Percentiles rank a stretch among this genome's conserved stretches.
These are phyloP conservation scores for Fagus sylvatica DNA, from an alignment of 306 rosid species.

Conservation along the genomic window DNA sequence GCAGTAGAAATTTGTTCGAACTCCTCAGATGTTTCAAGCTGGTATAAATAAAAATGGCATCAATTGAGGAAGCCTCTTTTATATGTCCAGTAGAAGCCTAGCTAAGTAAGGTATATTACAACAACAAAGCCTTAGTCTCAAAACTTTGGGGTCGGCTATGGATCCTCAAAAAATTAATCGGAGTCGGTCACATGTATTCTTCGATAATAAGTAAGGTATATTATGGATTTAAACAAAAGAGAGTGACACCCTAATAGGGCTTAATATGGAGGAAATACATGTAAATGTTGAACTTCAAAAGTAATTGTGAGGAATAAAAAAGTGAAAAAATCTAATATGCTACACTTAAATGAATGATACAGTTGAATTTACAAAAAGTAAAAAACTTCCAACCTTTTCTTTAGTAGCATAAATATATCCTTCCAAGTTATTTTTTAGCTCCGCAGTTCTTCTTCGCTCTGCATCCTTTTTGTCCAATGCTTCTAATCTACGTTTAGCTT, in stretches of 20 bases:
- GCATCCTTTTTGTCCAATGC: conserved; percentile 82
- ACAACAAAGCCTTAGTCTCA: too few species aligned
- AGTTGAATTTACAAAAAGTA: background rate
- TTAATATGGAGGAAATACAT: background rate
- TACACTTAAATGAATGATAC: background rate
- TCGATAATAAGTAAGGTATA: too few species aligned
- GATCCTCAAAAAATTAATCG: too few species aligned
- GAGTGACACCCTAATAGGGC: background rate
- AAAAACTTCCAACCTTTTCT: conserved; percentile 74
- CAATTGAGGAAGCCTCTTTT: conserved; percentile 3
- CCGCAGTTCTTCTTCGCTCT: conserved; percentile 93
- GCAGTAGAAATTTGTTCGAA: conserved; percentile 64
- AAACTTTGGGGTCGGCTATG: too few species aligned
- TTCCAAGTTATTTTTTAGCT: conserved; percentile 86
- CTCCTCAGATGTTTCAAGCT: conserved; percentile 84
- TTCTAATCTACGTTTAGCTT: conserved; percentile 75
- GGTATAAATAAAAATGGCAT: conserved; percentile 23
- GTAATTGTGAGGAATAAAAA: background rate
- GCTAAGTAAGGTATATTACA: background rate
- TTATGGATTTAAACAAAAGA: background rate
- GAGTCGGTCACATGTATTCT: too few species aligned
- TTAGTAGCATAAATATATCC: conserved; percentile 85
- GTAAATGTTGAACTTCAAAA: conserved; percentile 1
- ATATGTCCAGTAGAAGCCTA: background rate
- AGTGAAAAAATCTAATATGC: conserved; percentile 9